Evolutionary conservation across 495 filamentous ascomycete genomes (phyloP).

Genomic region (Sporormia fimetaria): DNA sequence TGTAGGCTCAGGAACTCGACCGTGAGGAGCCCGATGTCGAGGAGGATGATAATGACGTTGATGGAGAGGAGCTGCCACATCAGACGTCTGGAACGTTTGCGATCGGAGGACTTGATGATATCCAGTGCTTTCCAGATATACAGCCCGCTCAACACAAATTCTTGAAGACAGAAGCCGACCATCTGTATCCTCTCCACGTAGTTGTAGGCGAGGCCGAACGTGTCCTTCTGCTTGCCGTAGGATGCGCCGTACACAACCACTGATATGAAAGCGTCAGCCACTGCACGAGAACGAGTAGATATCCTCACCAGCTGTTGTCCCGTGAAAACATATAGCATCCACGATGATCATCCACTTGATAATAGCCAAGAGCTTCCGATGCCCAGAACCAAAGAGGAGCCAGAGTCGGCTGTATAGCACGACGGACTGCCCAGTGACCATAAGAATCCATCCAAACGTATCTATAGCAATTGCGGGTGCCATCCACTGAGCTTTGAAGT

Average conservation of each 20-base stretch:
- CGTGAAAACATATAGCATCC: constrained; percentile 20
- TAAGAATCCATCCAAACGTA: constrained; percentile 18
- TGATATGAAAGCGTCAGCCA: neutral
- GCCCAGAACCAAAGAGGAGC: constrained; percentile 12
- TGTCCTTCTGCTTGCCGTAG: neutral
- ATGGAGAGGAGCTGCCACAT: constrained; percentile 21
- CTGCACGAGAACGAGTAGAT: neutral
- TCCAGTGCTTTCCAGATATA: constrained; percentile 24
- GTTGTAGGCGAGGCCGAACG: constrained; percentile 19
- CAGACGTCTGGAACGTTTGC: constrained; percentile 3
- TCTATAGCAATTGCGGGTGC: constrained; percentile 15
- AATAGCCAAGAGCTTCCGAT: constrained; percentile 3
- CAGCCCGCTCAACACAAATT: constrained; percentile 24
- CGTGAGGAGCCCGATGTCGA: constrained; percentile 21
- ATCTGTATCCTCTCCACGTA: constrained; percentile 23
- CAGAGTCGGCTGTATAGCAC: constrained; percentile 25
- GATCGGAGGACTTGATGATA: constrained; percentile 11
- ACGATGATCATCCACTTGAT: constrained; percentile 26
- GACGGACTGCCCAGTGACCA: constrained; percentile 27
- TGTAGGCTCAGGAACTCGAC: constrained; percentile 14
- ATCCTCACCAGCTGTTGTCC: constrained; percentile 8
- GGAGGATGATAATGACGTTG: constrained; percentile 23
- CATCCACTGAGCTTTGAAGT: constrained; percentile 7
- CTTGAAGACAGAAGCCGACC: constrained; percentile 23
- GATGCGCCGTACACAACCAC: constrained; percentile 14